Evolutionary conservation across 371 early-diverging fungal genomes (phyloP).

Genomic region (Apophysomyces variabilis): DNA sequence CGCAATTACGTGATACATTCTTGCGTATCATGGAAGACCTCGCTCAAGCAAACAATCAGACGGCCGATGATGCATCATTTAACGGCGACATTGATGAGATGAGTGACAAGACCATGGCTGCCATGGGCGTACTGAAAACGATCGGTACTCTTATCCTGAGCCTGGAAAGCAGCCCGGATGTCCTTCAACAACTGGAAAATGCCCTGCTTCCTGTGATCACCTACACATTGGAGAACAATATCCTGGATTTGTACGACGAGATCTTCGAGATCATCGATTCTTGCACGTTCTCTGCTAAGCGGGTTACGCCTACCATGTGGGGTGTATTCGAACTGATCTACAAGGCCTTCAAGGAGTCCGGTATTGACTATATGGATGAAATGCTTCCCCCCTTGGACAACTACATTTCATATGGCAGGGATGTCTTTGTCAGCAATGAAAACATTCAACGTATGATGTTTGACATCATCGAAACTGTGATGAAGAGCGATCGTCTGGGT

Average conservation of each 20-base stretch:
- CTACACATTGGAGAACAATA: slow-evolving; percentile 71
- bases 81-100: slow-evolving; percentile 55
- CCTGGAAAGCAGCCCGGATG: slow-evolving; percentile 70
- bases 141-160: slow-evolving; percentile 81
- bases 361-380: slow-evolving; percentile 79
- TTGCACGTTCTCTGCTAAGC: slow-evolving; percentile 78
- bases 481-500: slow-evolving; percentile 68
- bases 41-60: slow-evolving; percentile 40
- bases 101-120: slow-evolving; percentile 87
- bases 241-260: slow-evolving; percentile 85
- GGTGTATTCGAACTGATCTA: slow-evolving; percentile 76
- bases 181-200: slow-evolving; percentile 69
- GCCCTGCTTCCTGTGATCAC: slow-evolving; percentile 73
- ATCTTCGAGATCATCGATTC: slow-evolving; percentile 89
- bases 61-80: slow-evolving; percentile 41
- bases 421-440: slow-evolving; percentile 62
- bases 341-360: slow-evolving; percentile 73
- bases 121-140: slow-evolving; percentile 92
- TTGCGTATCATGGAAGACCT: slow-evolving; percentile 79
- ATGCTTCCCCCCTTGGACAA: slow-evolving; percentile 87
- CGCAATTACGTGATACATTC: slow-evolving; percentile 83
- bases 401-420: slow-evolving; percentile 84
- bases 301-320: slow-evolving; percentile 87
- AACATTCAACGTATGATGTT: slow-evolving; percentile 67
- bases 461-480: slow-evolving; percentile 74